Evolutionary conservation across 345 rosid species (phyloP).

Genomic region (Citrus hindsii): DNA sequence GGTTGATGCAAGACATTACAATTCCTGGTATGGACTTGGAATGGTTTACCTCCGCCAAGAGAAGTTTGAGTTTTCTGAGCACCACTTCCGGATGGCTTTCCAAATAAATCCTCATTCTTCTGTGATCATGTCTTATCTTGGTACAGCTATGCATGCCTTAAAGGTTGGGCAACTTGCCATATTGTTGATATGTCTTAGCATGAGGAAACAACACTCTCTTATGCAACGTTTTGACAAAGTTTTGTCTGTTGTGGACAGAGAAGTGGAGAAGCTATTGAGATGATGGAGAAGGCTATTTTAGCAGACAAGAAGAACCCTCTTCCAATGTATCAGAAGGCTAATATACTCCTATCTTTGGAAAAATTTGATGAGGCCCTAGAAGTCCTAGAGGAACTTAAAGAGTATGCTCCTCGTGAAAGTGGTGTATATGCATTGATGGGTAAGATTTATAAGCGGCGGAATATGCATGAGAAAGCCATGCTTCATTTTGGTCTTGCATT

Average conservation of each 20-base stretch:
- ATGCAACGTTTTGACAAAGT: not conserved
- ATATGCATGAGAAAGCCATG: conserved; percentile 87
- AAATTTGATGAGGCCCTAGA: conserved; percentile 80
- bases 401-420: conserved; percentile 89
- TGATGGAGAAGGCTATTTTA: conserved; percentile 87
- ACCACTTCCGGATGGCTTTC: conserved; percentile 91
- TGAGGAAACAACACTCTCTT: not conserved
- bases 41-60: conserved; percentile 94
- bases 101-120: conserved; percentile 83
- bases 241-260: conserved; percentile 46
- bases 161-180: conserved; percentile 40
- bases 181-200: conserved; percentile 4
- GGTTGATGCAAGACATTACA: conserved; percentile 92
- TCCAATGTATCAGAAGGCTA: conserved; percentile 98
- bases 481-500: conserved; percentile 91
- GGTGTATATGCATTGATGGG: conserved; percentile 97
- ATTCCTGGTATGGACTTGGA: conserved; percentile 97
- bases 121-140: conserved; percentile 94
- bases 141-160: conserved; percentile 81
- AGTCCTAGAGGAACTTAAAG: conserved; percentile 92
- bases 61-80: conserved; percentile 91
- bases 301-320: conserved; percentile 95
- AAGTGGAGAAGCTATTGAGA: conserved; percentile 79
- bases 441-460: conserved; percentile 66
- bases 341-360: conserved; percentile 71